phyloP scores from a whole-genome alignment of 2,329 filamentous ascomycete genomes.

The Alternaria sp. region DNA sequence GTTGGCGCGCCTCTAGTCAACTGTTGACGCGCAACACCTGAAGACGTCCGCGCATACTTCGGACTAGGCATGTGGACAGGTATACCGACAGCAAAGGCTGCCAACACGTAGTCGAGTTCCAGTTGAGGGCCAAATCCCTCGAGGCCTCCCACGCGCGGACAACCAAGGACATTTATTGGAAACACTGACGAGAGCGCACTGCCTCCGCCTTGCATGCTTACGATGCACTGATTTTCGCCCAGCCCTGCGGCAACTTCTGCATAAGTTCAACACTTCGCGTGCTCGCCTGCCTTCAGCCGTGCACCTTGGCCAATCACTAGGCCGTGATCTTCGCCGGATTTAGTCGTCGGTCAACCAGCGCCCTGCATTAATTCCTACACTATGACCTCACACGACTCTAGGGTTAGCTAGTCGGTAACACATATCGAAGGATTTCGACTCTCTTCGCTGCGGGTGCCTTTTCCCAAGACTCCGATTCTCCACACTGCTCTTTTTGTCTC shows the following conservation, averaged over 20 bases:
- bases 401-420: conserved; percentile 17
- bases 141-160: background rate
- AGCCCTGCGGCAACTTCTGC: conserved; percentile 22
- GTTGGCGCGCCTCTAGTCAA: conserved; percentile 12
- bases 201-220: conserved; percentile 12
- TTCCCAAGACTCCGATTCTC: conserved; percentile 12
- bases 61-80: background rate
- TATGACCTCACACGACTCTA: conserved; percentile 32
- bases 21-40: conserved; percentile 6
- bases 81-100: background rate
- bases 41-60: background rate
- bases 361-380: conserved; percentile 28
- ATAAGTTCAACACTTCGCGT: conserved; percentile 20
- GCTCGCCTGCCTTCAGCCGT: conserved; percentile 18
- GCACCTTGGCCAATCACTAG: conserved; percentile 25
- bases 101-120: background rate
- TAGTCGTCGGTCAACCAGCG: conserved; percentile 31
- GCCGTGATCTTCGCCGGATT: conserved; percentile 22
- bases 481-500: conserved; percentile 7
- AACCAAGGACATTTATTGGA: background rate
- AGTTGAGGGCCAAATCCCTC: background rate
- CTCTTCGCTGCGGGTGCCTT: conserved; percentile 8
- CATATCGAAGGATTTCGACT: conserved; percentile 26
- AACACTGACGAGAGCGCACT: conserved; percentile 10
- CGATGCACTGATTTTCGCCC: conserved; percentile 16